Conservation (phyloP, 192 early-diverging fungal genomes). For the Fimicolochytrium jonesii region DNA sequence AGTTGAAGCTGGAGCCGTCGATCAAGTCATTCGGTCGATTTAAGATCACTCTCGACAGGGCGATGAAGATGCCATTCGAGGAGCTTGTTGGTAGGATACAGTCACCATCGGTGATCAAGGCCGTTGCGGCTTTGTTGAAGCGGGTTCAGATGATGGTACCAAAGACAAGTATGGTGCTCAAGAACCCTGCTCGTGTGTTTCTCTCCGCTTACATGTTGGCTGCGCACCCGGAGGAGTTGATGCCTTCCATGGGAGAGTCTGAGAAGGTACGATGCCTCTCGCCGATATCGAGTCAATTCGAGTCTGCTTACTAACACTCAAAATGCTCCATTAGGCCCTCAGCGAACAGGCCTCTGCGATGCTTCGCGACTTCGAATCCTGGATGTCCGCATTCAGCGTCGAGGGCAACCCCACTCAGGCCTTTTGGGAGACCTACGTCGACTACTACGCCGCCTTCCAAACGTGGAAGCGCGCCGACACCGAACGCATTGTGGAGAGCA, state of each 20-base stretch:
- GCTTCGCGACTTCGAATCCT: slow-evolving; percentile 38
- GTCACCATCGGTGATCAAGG: slow-evolving; percentile 35
- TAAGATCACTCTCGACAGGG: slow-evolving; percentile 16
- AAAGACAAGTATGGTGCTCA: slow-evolving; percentile 6
- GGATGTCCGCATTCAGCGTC: slow-evolving; percentile 9
- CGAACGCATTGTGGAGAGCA: slow-evolving; percentile 52
- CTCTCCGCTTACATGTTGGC: slow-evolving; percentile 70
- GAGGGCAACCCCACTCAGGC: background rate
- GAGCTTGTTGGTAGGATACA: slow-evolving; percentile 34
- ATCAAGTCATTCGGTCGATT: slow-evolving; percentile 13
- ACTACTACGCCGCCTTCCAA: slow-evolving; percentile 62
- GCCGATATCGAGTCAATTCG: too few relatives aligned
- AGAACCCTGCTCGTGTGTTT: slow-evolving; percentile 62
- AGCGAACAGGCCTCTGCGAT: slow-evolving; percentile 22
- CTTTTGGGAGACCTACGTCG: slow-evolving; percentile 54
- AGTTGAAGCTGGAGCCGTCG: slow-evolving; percentile 20
- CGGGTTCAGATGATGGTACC: slow-evolving; percentile 20
- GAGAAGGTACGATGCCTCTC: slow-evolving; percentile 53
- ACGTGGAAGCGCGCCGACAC: slow-evolving; percentile 70
- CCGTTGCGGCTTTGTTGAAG: slow-evolving; percentile 24
- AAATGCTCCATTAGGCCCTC: slow-evolving; percentile 26
- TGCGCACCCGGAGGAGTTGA: slow-evolving; percentile 58
- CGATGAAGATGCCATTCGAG: slow-evolving; percentile 31
- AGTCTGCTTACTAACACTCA: too few relatives aligned
- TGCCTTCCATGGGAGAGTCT: slow-evolving; percentile 44